A percentile compares a stretch with the other conserved stretches of the same genome.
Conservation (phyloP, 257 asterid genomes). For the Solanum bulbocastanum region DNA sequence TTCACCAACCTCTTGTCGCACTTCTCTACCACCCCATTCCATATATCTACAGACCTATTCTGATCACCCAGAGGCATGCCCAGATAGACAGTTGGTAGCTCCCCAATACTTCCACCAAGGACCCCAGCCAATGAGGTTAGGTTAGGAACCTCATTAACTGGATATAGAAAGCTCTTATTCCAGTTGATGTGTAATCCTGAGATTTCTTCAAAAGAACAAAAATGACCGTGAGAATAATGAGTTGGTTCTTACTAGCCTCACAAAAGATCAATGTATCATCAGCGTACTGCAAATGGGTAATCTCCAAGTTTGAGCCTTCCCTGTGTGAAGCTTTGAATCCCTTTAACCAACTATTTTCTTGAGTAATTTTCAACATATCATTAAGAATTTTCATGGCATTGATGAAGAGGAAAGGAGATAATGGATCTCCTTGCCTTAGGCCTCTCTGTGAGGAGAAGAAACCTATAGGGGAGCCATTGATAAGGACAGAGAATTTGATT, state of each 20-base stretch:
- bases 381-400: not conserved
- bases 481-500: not conserved
- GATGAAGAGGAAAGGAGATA: not conserved
- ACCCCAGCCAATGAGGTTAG: not conserved
- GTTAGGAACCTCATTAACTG: not conserved
- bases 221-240: not conserved
- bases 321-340: not conserved
- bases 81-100: not conserved
- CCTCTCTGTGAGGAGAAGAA: not conserved
- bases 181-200: not conserved
- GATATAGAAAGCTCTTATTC: not conserved
- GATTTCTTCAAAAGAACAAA: not conserved
- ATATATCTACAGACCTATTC: too few species aligned
- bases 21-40: too few species aligned
- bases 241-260: not conserved
- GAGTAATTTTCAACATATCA: not conserved
- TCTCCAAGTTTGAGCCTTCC: not conserved
- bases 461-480: not conserved
- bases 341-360: not conserved
- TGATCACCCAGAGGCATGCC: not conserved
- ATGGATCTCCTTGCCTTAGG: not conserved
- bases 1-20: too few species aligned
- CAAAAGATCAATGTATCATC: not conserved
- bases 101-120: not conserved
- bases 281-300: not conserved